Evolutionary conservation across 2,329 filamentous ascomycete species (phyloP).

Genomic region (Epichloe sibirici): DNA sequence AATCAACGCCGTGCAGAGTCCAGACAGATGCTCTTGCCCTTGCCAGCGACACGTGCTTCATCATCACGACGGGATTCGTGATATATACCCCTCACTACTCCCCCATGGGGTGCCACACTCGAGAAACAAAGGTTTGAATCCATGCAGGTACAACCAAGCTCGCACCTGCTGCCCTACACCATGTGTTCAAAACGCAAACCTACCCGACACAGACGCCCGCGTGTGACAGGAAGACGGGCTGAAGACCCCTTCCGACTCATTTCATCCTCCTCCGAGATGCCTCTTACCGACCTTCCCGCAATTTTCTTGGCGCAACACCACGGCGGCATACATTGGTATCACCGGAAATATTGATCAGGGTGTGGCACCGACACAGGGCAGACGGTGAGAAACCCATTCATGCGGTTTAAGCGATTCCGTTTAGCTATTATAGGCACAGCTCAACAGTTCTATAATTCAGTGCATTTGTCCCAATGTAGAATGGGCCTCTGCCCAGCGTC

Average conservation of each 20-base stretch:
- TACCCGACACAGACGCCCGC: conserved; percentile 1
- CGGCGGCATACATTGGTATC: neutral
- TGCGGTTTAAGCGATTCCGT: neutral
- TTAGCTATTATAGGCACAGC: neutral
- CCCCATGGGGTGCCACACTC: neutral
- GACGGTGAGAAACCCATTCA: neutral
- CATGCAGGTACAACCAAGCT: conserved; percentile 3
- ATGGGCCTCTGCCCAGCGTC: neutral
- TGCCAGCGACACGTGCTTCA: neutral
- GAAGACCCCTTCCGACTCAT: neutral
- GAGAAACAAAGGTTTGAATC: neutral
- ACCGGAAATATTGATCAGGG: neutral
- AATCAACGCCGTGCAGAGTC: neutral
- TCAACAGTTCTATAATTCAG: neutral
- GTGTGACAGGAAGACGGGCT: neutral
- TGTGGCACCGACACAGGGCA: neutral
- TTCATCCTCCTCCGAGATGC: neutral
- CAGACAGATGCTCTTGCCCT: neutral
- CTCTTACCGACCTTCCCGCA: neutral
- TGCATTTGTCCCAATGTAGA: neutral
- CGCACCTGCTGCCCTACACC: neutral
- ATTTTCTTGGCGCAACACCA: neutral
- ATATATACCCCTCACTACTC: neutral
- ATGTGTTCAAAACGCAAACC: neutral
- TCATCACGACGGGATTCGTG: neutral